phyloP scores from a whole-genome alignment of 768 basidiomycete genomes.

The Podaxis sp. region DNA sequence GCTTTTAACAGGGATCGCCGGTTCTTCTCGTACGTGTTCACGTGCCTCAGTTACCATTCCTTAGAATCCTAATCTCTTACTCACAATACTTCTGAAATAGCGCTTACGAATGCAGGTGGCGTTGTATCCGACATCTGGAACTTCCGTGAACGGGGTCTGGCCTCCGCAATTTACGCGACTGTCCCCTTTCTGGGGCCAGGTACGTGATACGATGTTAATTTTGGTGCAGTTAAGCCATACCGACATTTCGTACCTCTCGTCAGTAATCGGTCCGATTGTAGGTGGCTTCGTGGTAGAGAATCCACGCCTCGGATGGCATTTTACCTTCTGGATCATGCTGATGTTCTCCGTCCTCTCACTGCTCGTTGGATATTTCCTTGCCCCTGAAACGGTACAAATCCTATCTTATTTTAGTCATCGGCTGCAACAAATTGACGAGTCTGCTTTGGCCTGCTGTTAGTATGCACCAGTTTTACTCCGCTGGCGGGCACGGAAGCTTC shows the following conservation, averaged over 20 bases:
- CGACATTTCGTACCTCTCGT: neutral
- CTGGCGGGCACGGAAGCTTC: conserved; percentile 44
- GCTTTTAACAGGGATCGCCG: conserved; percentile 56
- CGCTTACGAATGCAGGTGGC: conserved; percentile 58
- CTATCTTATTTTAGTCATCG: neutral
- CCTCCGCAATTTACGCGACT: conserved; percentile 56
- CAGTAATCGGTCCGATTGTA: conserved; percentile 66
- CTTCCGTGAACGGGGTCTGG: conserved; percentile 56
- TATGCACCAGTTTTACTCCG: conserved; percentile 64
- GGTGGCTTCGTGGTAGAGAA: conserved; percentile 60
- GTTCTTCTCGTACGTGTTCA: conserved; percentile 46
- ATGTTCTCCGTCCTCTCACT: conserved; percentile 47
- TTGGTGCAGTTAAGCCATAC: neutral
- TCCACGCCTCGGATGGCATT: conserved; percentile 51
- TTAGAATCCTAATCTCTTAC: conserved; percentile 1
- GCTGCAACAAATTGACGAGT: neutral
- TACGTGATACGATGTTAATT: conserved; percentile 16
- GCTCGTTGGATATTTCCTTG: conserved; percentile 42
- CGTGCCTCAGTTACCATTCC: conserved; percentile 8
- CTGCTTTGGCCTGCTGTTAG: conserved; percentile 24
- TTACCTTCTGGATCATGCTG: conserved; percentile 66
- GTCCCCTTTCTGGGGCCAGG: conserved; percentile 60
- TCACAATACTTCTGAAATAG: conserved; percentile 24
- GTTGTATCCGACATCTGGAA: conserved; percentile 59
- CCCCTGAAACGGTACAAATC: conserved; percentile 54